Percentiles rank a stretch among this genome's conserved stretches.
Evolutionary conservation across 2,329 filamentous ascomycete species (phyloP).

Genomic region (Ambrosiella beaveri): DNA sequence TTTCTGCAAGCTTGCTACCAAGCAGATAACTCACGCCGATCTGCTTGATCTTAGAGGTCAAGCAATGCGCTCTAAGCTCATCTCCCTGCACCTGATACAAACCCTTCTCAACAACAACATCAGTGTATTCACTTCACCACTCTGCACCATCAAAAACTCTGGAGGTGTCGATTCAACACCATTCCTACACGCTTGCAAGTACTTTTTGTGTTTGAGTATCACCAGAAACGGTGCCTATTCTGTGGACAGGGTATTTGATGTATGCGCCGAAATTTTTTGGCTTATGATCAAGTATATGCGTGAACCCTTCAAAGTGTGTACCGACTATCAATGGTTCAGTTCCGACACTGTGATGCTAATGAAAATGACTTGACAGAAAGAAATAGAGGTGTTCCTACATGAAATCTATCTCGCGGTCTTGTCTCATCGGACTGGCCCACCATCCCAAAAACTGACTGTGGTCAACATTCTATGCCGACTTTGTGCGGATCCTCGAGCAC

Average conservation of each 20-base stretch:
- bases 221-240: conserved; percentile 92
- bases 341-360: no score
- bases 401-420: conserved; percentile 90
- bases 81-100: conserved; percentile 89
- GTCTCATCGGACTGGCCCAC: conserved; percentile 69
- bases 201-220: conserved; percentile 87
- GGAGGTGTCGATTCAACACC: conserved; percentile 75
- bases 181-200: conserved; percentile 89
- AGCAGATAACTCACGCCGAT: conserved; percentile 74
- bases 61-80: conserved; percentile 90
- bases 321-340: neutral
- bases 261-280: conserved; percentile 96
- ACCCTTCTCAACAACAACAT: conserved; percentile 91
- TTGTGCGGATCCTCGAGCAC: conserved; percentile 65
- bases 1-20: conserved; percentile 94
- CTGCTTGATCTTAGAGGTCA: conserved; percentile 84
- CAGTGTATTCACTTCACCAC: conserved; percentile 72
- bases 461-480: conserved; percentile 71
- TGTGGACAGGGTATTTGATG: conserved; percentile 80
- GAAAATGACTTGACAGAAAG: conserved; percentile 43
- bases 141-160: conserved; percentile 83
- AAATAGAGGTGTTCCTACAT: conserved; percentile 93
- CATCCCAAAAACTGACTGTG: conserved; percentile 85
- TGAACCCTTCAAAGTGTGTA: conserved; percentile 67
- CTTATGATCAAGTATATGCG: conserved; percentile 89